Percentiles rank a stretch among this genome's conserved stretches.
These are phyloP conservation scores for Suillus occidentalis DNA, from an alignment of 768 basidiomycete genomes.

Conservation along the genomic window DNA sequence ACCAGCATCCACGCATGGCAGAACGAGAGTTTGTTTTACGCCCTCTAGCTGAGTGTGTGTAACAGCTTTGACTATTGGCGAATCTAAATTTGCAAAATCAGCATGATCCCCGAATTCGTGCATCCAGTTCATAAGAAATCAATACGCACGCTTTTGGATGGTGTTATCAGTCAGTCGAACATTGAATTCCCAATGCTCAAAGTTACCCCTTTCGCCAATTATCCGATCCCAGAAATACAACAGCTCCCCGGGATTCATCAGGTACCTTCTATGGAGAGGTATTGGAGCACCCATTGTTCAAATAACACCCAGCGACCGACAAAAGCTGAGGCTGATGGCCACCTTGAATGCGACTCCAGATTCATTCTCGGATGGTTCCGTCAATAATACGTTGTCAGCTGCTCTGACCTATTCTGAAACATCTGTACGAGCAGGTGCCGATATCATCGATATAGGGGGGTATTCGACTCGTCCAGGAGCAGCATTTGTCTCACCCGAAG, in stretches of 20 bases:
- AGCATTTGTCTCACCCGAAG: constrained; percentile 57
- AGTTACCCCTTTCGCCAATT: constrained; percentile 72
- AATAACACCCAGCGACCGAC: constrained; percentile 15
- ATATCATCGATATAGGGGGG: constrained; percentile 91
- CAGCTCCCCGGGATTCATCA: constrained; percentile 10
- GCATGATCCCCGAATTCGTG: constrained; percentile 74
- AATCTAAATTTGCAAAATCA: constrained; percentile 29
- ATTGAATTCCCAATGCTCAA: constrained; percentile 56
- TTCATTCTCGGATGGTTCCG: constrained; percentile 89
- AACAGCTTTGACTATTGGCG: constrained; percentile 1
- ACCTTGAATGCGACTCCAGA: constrained; percentile 94
- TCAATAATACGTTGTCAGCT: constrained; percentile 48
- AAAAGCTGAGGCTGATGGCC: constrained; percentile 80
- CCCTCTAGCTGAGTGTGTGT: constrained; percentile 78
- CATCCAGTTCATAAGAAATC: constrained; percentile 61
- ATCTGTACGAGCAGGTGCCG: constrained; percentile 57
- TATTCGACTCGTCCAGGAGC: constrained; percentile 90
- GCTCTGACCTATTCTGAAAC: constrained; percentile 54
- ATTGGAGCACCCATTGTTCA: constrained; percentile 27
- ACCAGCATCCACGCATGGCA: constrained; percentile 75
- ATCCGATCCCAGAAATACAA: constrained; percentile 36
- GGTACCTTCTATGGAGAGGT: constrained; percentile 22
- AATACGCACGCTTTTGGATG: constrained; percentile 45
- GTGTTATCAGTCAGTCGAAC: constrained; percentile 35
- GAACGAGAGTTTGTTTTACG: constrained; percentile 93